phyloP scores from a whole-genome alignment of 2,329 filamentous ascomycete genomes.

The Colletotrichum echinochloae region DNA sequence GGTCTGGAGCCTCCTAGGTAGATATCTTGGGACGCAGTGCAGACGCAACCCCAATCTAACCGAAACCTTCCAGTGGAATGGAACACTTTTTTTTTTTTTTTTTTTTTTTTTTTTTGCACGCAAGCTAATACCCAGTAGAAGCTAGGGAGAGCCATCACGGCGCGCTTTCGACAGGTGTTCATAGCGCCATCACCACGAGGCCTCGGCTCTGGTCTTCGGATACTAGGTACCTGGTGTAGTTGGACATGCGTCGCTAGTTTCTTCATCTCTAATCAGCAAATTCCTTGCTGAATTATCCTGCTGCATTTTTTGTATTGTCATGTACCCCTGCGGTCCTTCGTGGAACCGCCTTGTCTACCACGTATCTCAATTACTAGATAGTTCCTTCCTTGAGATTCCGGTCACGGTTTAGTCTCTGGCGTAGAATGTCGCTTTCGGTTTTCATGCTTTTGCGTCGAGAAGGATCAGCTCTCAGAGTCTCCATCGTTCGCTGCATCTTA shows the following conservation, averaged over 20 bases:
- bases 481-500: not conserved
- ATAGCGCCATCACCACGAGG: slow-evolving; percentile 15
- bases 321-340: not conserved
- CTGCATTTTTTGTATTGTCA: not conserved
- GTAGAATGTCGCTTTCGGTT: slow-evolving; percentile 8
- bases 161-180: slow-evolving; percentile 11
- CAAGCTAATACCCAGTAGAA: slow-evolving; percentile 32
- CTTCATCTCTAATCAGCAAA: not conserved
- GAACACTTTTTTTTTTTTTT: slow-evolving; percentile 22
- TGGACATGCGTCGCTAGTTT: not conserved
- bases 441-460: slow-evolving; percentile 8
- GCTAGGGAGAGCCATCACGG: slow-evolving; percentile 8
- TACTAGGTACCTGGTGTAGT: too few species aligned
- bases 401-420: slow-evolving; percentile 29
- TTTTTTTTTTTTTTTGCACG: slow-evolving; percentile 23
- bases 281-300: not conserved
- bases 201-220: not conserved
- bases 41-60: slow-evolving; percentile 37
- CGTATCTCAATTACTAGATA: too few species aligned
- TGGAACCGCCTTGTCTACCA: too few species aligned
- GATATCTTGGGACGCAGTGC: slow-evolving; percentile 13
- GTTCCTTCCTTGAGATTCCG: not conserved
- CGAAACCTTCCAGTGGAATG: slow-evolving; percentile 35
- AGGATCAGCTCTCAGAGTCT: slow-evolving; percentile 22
- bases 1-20: slow-evolving; percentile 10